A percentile compares a stretch with the other conserved stretches of the same genome.
phyloP scores from a whole-genome alignment of 2,329 filamentous ascomycete species.

The Aschersonia sp. region DNA sequence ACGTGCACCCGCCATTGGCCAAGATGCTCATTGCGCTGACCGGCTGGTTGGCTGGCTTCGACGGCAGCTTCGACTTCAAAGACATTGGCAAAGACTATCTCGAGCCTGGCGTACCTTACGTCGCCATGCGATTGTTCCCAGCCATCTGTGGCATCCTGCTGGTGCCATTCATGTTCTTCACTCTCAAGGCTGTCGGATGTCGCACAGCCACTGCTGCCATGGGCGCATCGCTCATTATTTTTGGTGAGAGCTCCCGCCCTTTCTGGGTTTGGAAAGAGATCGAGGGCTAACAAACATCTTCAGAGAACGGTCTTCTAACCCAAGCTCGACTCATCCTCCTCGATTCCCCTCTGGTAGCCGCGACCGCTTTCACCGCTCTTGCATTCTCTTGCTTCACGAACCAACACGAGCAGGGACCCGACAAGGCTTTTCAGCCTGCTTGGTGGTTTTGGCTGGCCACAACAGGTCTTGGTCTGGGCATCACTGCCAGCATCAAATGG shows the following conservation, averaged over 20 bases:
- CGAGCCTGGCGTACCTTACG: slow-evolving; percentile 88
- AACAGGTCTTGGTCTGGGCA: slow-evolving; percentile 75
- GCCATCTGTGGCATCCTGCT: slow-evolving; percentile 79
- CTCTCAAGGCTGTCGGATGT: slow-evolving; percentile 80
- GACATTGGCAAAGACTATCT: slow-evolving; percentile 98
- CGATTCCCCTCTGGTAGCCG: slow-evolving; percentile 86
- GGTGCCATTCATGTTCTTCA: slow-evolving; percentile 87
- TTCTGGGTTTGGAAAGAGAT: not conserved
- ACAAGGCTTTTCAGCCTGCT: slow-evolving; percentile 70
- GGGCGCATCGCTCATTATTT: slow-evolving; percentile 77
- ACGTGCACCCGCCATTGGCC: slow-evolving; percentile 94
- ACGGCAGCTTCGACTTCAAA: slow-evolving; percentile 96
- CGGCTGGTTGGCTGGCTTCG: slow-evolving; percentile 87
- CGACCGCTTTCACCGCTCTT: slow-evolving; percentile 81
- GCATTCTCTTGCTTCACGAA: slow-evolving; percentile 90
- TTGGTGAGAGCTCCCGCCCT: slow-evolving; percentile 45
- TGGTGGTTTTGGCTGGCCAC: slow-evolving; percentile 98
- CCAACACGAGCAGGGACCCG: slow-evolving; percentile 84
- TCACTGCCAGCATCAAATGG: slow-evolving; percentile 95
- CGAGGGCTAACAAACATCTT: slow-evolving; percentile 11
- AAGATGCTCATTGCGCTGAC: slow-evolving; percentile 94
- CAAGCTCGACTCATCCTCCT: slow-evolving; percentile 92
- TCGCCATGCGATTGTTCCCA: slow-evolving; percentile 90
- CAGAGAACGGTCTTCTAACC: slow-evolving; percentile 89
- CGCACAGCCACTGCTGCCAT: slow-evolving; percentile 72